Percentiles rank a stretch among this genome's conserved stretches.
Evolutionary conservation across 768 basidiomycete genomes (phyloP).

Genomic region (Cytidiella melzeri): DNA sequence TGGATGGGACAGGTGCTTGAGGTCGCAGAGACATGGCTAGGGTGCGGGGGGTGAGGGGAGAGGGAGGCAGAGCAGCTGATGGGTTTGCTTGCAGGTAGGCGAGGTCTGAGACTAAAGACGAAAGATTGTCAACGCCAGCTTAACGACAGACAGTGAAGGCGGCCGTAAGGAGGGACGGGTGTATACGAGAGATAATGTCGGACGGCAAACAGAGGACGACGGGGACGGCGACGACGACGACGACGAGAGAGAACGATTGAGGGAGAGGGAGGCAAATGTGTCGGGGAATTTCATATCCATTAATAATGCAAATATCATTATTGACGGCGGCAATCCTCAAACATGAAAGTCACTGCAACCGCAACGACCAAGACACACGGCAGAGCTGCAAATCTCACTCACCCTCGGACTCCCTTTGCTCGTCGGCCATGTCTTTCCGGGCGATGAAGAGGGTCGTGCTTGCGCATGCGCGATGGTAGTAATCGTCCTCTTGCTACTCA

Average conservation of each 20-base stretch:
- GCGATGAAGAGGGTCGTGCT: background rate
- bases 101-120: slow-evolving; percentile 14
- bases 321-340: slow-evolving; percentile 5
- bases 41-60: slow-evolving; percentile 27
- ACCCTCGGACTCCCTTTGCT: background rate
- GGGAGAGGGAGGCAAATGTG: no score
- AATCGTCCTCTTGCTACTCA: background rate
- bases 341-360: background rate
- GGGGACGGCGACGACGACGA: slow-evolving; percentile 9
- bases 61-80: slow-evolving; percentile 26
- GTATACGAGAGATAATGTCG: no score
- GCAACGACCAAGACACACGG: background rate
- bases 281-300: slow-evolving; percentile 14
- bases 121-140: slow-evolving; percentile 16
- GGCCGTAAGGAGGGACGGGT: slow-evolving; percentile 12
- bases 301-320: slow-evolving; percentile 4
- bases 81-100: slow-evolving; percentile 23
- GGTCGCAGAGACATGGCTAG: slow-evolving; percentile 27
- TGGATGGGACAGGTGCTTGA: slow-evolving; percentile 35
- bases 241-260: slow-evolving; percentile 10
- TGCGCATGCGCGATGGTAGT: background rate
- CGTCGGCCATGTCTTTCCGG: background rate
- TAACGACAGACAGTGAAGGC: slow-evolving; percentile 14
- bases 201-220: slow-evolving; percentile 4
- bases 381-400: background rate